Evolutionary conservation across 148 eudicot genomes (phyloP).

Genomic region (Vaccinium myrtillus): DNA sequence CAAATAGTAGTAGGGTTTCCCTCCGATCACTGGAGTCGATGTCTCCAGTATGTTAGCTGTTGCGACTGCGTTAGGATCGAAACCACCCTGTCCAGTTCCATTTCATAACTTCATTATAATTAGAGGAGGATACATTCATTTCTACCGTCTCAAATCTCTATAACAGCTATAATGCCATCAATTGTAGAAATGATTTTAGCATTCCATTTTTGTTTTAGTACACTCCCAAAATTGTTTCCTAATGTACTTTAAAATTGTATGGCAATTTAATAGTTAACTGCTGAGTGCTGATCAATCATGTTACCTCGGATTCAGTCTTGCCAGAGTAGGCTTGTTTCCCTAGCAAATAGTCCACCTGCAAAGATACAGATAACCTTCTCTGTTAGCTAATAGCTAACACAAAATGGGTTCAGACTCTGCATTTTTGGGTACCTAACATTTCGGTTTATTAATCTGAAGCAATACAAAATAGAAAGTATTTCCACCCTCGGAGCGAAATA

Average conservation of each 20-base stretch:
- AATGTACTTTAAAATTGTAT: too few species aligned
- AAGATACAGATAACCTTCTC: too few species aligned
- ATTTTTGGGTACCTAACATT: neutral
- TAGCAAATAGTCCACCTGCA: conserved; percentile 79
- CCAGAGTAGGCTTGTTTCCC: conserved; percentile 92
- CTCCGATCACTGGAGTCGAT: conserved; percentile 49
- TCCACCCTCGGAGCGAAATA: neutral
- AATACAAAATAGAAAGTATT: neutral
- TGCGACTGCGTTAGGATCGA: conserved; percentile 73
- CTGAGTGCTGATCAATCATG: neutral
- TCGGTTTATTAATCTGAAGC: neutral
- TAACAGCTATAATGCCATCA: neutral
- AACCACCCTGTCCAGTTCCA: conserved; percentile 72
- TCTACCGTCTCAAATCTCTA: neutral
- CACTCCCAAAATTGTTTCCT: too few species aligned
- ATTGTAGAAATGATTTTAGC: neutral
- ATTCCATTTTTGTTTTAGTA: too few species aligned
- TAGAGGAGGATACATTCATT: neutral
- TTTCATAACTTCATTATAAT: neutral
- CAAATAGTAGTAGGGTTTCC: conserved; percentile 66
- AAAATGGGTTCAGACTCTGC: neutral
- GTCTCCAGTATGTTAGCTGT: conserved; percentile 78
- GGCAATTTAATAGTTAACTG: too few species aligned
- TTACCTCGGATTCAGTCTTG: conserved; percentile 89
- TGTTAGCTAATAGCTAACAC: neutral